Conservation (phyloP, 2,329 filamentous ascomycete species). For the Hymenoscyphus salicellus region DNA sequence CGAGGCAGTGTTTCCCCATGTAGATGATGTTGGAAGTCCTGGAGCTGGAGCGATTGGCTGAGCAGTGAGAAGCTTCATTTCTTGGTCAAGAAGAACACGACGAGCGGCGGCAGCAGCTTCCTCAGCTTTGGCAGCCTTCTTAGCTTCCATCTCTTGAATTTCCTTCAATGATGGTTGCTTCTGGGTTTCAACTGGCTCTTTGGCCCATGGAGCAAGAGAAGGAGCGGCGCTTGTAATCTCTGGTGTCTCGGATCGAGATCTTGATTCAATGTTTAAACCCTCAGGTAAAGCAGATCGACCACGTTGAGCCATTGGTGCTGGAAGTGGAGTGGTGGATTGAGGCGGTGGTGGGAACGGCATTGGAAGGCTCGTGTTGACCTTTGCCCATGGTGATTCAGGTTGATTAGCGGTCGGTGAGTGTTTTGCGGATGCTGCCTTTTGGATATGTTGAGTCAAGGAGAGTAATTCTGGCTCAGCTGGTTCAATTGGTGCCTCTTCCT, state of each 20-base stretch:
- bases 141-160: constrained; percentile 93
- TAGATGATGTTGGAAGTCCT: constrained; percentile 82
- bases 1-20: constrained; percentile 57
- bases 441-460: constrained; percentile 79
- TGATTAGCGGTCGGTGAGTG: constrained; percentile 50
- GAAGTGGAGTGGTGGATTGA: constrained; percentile 75
- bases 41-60: constrained; percentile 64
- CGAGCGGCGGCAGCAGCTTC: constrained; percentile 75
- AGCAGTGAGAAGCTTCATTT: constrained; percentile 54
- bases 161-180: constrained; percentile 92
- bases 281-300: constrained; percentile 82
- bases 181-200: constrained; percentile 69
- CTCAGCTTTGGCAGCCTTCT: constrained; percentile 85
- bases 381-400: constrained; percentile 54
- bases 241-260: constrained; percentile 78
- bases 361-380: constrained; percentile 65
- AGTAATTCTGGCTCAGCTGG: constrained; percentile 49
- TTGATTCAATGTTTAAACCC: constrained; percentile 56
- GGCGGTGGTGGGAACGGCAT: constrained; percentile 67
- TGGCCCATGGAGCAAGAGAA: constrained; percentile 91
- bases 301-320: constrained; percentile 84
- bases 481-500: constrained; percentile 26
- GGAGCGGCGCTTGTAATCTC: constrained; percentile 54
- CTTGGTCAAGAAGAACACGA: constrained; percentile 76
- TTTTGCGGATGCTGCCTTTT: constrained; percentile 65